Conservation (phyloP, 1,284 basidiomycete genomes). For the Trametes sp. region DNA sequence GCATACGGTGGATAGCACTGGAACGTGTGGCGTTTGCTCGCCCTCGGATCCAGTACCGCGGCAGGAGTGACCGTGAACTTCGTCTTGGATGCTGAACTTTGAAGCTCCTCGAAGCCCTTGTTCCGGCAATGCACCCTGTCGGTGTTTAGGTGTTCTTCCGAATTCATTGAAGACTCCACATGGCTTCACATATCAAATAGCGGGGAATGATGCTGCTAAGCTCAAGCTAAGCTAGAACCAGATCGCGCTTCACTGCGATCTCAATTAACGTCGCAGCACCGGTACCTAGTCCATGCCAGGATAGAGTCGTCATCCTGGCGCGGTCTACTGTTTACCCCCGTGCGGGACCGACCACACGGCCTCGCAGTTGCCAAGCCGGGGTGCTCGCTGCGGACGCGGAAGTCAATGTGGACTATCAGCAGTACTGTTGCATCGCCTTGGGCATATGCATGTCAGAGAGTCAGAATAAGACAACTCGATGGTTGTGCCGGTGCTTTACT, state of each 20-base stretch:
- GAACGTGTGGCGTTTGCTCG: too few species aligned
- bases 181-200: not conserved
- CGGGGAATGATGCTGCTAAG: not conserved
- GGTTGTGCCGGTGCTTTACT: conserved; percentile 2
- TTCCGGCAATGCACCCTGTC: not conserved
- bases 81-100: too few species aligned
- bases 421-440: too few species aligned
- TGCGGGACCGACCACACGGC: too few species aligned
- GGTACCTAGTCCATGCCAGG: not conserved
- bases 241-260: not conserved
- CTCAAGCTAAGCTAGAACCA: not conserved
- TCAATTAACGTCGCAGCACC: not conserved
- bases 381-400: too few species aligned
- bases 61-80: too few species aligned
- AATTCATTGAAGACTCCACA: not conserved
- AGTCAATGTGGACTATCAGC: too few species aligned
- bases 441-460: too few species aligned
- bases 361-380: too few species aligned
- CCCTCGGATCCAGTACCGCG: too few species aligned
- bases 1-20: too few species aligned
- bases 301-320: not conserved
- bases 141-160: not conserved
- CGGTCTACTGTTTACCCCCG: not conserved
- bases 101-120: too few species aligned
- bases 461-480: not conserved